Evolutionary conservation across 2,329 filamentous ascomycete species (phyloP).

Genomic region (Colletotrichum destructivum): DNA sequence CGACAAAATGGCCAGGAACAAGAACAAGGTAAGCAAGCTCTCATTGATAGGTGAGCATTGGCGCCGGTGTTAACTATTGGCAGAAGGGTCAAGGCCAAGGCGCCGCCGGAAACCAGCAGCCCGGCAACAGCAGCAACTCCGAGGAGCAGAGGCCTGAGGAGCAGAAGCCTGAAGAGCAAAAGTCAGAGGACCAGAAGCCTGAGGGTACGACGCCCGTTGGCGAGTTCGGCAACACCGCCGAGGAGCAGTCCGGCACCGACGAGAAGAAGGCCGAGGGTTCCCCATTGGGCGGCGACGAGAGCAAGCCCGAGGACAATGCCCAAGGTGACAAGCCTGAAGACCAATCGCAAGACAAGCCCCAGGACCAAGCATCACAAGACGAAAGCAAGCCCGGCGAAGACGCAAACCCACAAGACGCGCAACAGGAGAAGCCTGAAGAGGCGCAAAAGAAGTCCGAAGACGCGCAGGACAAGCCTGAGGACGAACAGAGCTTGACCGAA

Average conservation of each 20-base stretch:
- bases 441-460: not conserved
- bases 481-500: constrained; percentile 21
- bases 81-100: constrained; percentile 24
- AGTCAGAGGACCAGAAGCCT: constrained; percentile 33
- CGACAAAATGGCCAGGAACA: constrained; percentile 42
- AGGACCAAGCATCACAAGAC: constrained; percentile 14
- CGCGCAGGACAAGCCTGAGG: not conserved
- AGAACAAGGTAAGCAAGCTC: constrained; percentile 37
- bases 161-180: not conserved
- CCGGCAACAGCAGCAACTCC: constrained; percentile 31
- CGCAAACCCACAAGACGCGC: not conserved
- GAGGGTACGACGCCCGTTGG: constrained; percentile 37
- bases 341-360: constrained; percentile 5
- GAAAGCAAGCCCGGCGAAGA: constrained; percentile 27
- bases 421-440: not conserved
- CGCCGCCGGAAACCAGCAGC: constrained; percentile 16
- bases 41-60: fast-evolving
- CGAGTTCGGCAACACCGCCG: constrained; percentile 30
- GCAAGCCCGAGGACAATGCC: constrained; percentile 24
- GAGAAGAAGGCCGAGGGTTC: constrained; percentile 22
- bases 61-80: not conserved
- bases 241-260: constrained; percentile 10
- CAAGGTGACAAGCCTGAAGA: constrained; percentile 4
- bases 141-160: constrained; percentile 27
- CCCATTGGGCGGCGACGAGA: not conserved